Evolutionary conservation across 495 filamentous ascomycete species (phyloP), one percentile per base, ranked within the genome.

Genomic region (Daldinia caldariorum): DNA sequence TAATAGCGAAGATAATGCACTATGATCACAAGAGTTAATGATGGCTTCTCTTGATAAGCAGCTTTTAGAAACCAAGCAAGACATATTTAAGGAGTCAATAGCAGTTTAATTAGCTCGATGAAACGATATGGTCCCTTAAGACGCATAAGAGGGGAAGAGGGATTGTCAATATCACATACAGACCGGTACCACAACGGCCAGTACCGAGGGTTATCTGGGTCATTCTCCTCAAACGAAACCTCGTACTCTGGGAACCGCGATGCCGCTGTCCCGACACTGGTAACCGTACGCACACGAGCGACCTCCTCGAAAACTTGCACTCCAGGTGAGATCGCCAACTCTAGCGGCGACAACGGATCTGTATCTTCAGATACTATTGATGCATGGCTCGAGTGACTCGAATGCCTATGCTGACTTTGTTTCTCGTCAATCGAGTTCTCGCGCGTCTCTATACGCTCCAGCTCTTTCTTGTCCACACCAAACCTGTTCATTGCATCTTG

Each of bases 191-290:
- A 83, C 18, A 91, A 58, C 0, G 87, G 77, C 93, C 93, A 97
- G 75, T 94, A 92, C 67, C 84, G 83, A 16, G 94, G 93, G 74
- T 95, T 92, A 14, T 85, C 83, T 2, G 82, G 83, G 69, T 96
- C 76, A 12, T 88, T 83, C 0, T 82, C 83, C 18, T 88, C 86
- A 78, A 91, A 94, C 67, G 87, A 87, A 29, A 97, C 87, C 73
- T 97, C 94, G 74, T 87, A 94, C 29, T 86, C 85, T 1, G 90
- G 88, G 67, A 88, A 83, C 3, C 84, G 78, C 1, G 89, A 90
- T 20, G 82, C 85, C 53, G 83, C 83, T 10, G 88, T 92, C 9
- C 79, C 82, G 58, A 88, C 77, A 35, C 87, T 88, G 6, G 87
- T 87, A 10, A 67, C 69, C 7, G 80, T 84, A 37, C 74, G 73